Evolutionary conservation across 2,329 filamentous ascomycete genomes (phyloP).

Genomic region (Cercospora citrullina): DNA sequence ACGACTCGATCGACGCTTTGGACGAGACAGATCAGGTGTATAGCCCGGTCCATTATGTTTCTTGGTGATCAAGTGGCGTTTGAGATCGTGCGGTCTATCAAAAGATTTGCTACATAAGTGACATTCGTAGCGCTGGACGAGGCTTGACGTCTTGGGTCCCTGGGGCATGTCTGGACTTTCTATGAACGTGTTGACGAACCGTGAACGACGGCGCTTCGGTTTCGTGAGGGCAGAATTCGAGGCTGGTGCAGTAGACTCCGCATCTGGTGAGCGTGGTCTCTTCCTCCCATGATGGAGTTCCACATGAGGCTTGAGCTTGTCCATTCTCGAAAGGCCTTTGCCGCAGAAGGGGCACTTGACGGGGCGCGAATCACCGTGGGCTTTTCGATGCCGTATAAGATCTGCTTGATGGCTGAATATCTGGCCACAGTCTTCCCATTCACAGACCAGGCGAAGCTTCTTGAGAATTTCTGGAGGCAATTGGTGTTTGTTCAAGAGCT

Average conservation of each 20-base stretch:
- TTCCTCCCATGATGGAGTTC: background rate
- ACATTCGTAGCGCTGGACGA: background rate
- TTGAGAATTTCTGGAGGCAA: background rate
- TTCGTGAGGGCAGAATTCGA: background rate
- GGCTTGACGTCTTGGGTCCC: background rate
- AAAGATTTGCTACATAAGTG: background rate
- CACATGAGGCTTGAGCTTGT: conserved; percentile 7
- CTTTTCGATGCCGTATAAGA: background rate
- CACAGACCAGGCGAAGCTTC: background rate
- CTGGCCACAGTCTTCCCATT: background rate
- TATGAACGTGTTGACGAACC: background rate
- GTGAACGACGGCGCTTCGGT: background rate
- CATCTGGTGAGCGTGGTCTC: background rate
- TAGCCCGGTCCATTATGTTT: background rate
- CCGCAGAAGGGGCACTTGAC: conserved; percentile 7
- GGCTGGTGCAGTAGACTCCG: background rate
- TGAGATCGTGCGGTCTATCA: background rate
- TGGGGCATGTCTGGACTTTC: background rate
- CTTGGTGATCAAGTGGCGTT: background rate
- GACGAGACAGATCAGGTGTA: background rate
- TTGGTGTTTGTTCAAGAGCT: background rate
- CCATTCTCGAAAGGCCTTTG: conserved; percentile 7
- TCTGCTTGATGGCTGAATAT: background rate
- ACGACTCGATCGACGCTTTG: background rate
- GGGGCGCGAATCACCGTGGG: background rate